Base-by-base conservation (phyloP, 257 asterid genomes). In the Solanum clarkiae region DNA sequence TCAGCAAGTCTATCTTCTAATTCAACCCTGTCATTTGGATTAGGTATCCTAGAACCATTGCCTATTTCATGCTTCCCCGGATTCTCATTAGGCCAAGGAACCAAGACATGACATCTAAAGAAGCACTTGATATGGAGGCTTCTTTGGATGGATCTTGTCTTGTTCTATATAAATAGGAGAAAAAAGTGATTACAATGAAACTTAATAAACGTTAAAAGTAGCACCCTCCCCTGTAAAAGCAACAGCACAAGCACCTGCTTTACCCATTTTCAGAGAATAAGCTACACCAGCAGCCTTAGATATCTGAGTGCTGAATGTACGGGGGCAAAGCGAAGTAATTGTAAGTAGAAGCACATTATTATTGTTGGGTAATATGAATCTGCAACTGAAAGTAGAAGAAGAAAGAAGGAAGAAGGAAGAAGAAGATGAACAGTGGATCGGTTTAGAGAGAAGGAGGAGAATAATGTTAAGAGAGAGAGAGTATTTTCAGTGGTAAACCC, bases 281-380 rank as follows among this genome's bases (percentile, higher is more conserved):
- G 98, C 99, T 70, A 90, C 97, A 7, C 99, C 99, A 4, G 91
- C 99, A 49, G 98, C 99, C 85, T 96, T 98, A 89, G 98, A 98
- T 84, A 95, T 92, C 91, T 96, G 99, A 11, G 99, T 94, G 63
- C 98, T 95, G 93, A 16, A 66, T 26, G 18, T 5, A 3, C 29
- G 84, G 72, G 16, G 84, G 26, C 16, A 26, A 26, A 55, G 14
- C n/a, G 75, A 8, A 79, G 56, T 85, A 62, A 47, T 57, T 66
- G 32, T 22, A 24, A 24, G 70, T 12, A 18, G 63, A 18, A 20
- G 13, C 14, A 26, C 7, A 49, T 22, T 42, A 47, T 59, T 11
- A n/a, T n/a, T n/a, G n/a, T n/a, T n/a, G n/a, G n/a, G n/a, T n/a
- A n/a, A n/a, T n/a, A n/a, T n/a, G n/a, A n/a, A n/a, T n/a, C n/a